These are phyloP conservation scores for Groenewaldozyma salmanticensis DNA, from an alignment of 805 yeast genomes.

Conservation along the genomic window DNA sequence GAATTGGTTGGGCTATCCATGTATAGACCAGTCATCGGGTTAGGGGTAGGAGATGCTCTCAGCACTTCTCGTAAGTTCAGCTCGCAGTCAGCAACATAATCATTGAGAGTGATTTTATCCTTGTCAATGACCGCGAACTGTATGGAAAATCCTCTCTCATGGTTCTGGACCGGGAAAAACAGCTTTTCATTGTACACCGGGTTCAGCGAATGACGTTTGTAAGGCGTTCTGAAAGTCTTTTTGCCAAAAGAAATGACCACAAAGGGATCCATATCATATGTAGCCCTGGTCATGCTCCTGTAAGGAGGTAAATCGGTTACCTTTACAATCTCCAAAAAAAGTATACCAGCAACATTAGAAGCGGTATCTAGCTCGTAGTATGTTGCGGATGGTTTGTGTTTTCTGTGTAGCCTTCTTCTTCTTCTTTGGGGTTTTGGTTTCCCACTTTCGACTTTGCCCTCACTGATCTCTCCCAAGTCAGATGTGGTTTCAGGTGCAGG, in stretches of 20 bases:
- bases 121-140: constrained; percentile 72
- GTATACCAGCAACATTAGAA: constrained; percentile 45
- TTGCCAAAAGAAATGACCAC: constrained; percentile 86
- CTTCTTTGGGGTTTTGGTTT: background rate
- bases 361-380: constrained; percentile 18
- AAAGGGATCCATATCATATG: constrained; percentile 95
- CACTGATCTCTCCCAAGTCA: no score
- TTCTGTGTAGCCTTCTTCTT: constrained; percentile 1
- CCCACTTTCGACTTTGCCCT: background rate
- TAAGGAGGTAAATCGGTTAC: constrained; percentile 75
- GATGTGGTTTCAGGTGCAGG: background rate
- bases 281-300: constrained; percentile 56
- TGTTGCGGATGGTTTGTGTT: constrained; percentile 1
- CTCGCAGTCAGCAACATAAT: constrained; percentile 60
- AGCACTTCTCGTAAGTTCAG: constrained; percentile 45
- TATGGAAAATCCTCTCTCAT: constrained; percentile 57
- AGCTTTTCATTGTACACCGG: constrained; percentile 77
- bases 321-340: constrained; percentile 64
- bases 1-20: constrained; percentile 6
- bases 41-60: constrained; percentile 25
- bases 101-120: constrained; percentile 76
- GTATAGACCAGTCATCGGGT: constrained; percentile 28
- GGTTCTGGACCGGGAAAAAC: constrained; percentile 63
- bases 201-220: constrained; percentile 70
- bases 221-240: constrained; percentile 75